Percentiles rank a stretch among this genome's conserved stretches.
phyloP scores from a whole-genome alignment of 2,329 filamentous ascomycete genomes.

The Didymella exigua region DNA sequence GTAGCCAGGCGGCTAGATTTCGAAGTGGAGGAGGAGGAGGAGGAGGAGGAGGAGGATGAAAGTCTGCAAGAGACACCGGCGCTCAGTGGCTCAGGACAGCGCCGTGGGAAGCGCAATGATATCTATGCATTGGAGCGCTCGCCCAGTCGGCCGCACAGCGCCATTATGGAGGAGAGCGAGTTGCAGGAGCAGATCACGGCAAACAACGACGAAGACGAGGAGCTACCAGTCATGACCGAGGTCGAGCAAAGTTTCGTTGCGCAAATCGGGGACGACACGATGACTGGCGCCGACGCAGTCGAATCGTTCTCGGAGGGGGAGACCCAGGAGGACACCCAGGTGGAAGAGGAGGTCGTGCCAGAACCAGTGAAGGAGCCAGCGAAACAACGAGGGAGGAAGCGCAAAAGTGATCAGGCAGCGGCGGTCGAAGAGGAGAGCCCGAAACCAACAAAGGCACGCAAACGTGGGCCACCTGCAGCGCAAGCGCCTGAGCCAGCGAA shows the following conservation, averaged over 20 bases:
- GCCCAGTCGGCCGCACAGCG: slow-evolving; percentile 33
- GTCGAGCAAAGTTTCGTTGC: slow-evolving; percentile 39
- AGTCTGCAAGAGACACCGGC: slow-evolving; percentile 38
- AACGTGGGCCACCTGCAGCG: slow-evolving; percentile 21
- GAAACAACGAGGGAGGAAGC: slow-evolving; percentile 38
- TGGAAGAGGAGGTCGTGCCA: slow-evolving; percentile 27
- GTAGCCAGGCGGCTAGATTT: slow-evolving; percentile 65
- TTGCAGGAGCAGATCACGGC: slow-evolving; percentile 39
- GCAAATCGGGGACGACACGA: slow-evolving; percentile 37
- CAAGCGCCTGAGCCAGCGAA: slow-evolving; percentile 22
- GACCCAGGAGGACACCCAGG: slow-evolving; percentile 14
- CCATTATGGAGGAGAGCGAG: slow-evolving; percentile 40
- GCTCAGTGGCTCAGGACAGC: slow-evolving; percentile 43
- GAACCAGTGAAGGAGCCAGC: slow-evolving; percentile 33
- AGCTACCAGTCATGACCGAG: slow-evolving; percentile 28
- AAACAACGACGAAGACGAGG: slow-evolving; percentile 33
- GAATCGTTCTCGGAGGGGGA: slow-evolving; percentile 19
- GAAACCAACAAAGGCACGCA: slow-evolving; percentile 23
- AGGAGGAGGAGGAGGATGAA: slow-evolving; percentile 44
- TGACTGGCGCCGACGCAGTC: slow-evolving; percentile 24
- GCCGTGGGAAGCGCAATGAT: slow-evolving; percentile 36
- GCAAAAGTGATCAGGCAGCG: slow-evolving; percentile 36
- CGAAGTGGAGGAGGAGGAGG: slow-evolving; percentile 46
- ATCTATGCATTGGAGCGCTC: slow-evolving; percentile 45
- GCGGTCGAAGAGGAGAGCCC: slow-evolving; percentile 24